Base-by-base conservation (phyloP, 352 stramenopile genomes). In the Globisporangium alternatum region DNA sequence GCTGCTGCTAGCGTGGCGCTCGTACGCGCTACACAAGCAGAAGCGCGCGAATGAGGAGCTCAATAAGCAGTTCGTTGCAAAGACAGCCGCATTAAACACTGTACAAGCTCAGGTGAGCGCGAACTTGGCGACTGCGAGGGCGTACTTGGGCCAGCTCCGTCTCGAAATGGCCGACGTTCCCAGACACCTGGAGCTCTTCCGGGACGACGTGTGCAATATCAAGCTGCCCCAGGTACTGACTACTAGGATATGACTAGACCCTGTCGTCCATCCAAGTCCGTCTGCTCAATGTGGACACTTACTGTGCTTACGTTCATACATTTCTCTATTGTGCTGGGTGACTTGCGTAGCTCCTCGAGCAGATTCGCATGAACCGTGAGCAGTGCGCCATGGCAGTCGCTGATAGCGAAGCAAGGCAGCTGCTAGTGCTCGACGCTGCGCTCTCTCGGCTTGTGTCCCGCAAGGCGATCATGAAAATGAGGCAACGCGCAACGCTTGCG, bases 1-100 rank as follows among this genome's bases (percentile, higher is more conserved):
- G 5, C 47, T 66, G 13, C 77, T 84, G 49, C 19, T 81, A n/a
- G 52, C 30, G 21, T 81, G 74, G 74, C 75, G 66, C 25, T 56
- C 56, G 19, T 31, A 57, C 28, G 51, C 25, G 17, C 25, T 75
- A 1, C 19, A 25, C 5, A 31, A 48, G 25, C 64, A 52, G 12
- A 37, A 21, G 37, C 19, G 51, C 25, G 45, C 25, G 4, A 41
- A 31, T 6, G 25, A 21, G 3, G 47, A 33, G 15, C 35, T 65
- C 2, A 33, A 61, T 12, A 28, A 39, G 5, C 44, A 25, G 0
- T 3, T 58, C 3, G 13, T 17, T 25, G 39, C 37, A 0, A 60
- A 56, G 39, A 25, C 10, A 15, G 17, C 22, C 5, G 44, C 8
- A 3, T 15, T 69, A 4, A 21, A 7, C 13, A 35, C 21, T 3